Evolutionary conservation across 2,329 filamentous ascomycete genomes (phyloP).

Genomic region (Ophiostoma ulmi): DNA sequence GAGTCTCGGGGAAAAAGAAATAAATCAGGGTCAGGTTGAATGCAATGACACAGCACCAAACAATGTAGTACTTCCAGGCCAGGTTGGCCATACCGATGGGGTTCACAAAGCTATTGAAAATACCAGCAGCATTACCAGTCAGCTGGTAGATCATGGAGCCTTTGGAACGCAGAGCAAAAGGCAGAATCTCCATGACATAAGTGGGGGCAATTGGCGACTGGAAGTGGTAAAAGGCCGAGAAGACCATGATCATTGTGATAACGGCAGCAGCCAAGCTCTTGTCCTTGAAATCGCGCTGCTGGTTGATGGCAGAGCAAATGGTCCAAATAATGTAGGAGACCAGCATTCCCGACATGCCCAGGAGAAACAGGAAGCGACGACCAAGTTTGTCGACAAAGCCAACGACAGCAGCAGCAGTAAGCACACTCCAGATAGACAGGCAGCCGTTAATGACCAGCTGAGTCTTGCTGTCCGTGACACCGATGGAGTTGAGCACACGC

Average conservation of each 20-base stretch:
- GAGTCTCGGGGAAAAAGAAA: slow-evolving; percentile 28
- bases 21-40: slow-evolving; percentile 30
- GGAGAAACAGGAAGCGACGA: slow-evolving; percentile 31
- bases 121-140: slow-evolving; percentile 21
- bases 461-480: slow-evolving; percentile 30
- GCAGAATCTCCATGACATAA: slow-evolving; percentile 26
- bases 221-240: slow-evolving; percentile 36
- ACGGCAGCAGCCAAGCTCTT: slow-evolving; percentile 22
- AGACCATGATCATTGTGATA: slow-evolving; percentile 23
- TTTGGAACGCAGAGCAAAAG: slow-evolving; percentile 26
- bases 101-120: slow-evolving; percentile 28
- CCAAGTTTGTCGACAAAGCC: slow-evolving; percentile 24
- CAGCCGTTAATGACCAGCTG: slow-evolving; percentile 30
- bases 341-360: slow-evolving; percentile 25
- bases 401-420: slow-evolving; percentile 15
- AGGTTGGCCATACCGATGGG: slow-evolving; percentile 27
- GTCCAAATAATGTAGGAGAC: slow-evolving; percentile 24
- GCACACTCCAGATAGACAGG: slow-evolving; percentile 24
- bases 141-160: slow-evolving; percentile 25
- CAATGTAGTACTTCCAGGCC: slow-evolving; percentile 30
- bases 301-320: slow-evolving; percentile 25
- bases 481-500: slow-evolving; percentile 34
- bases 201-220: slow-evolving; percentile 34
- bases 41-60: slow-evolving; percentile 26
- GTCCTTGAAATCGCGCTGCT: slow-evolving; percentile 25